Base-by-base conservation (phyloP, 345 rosid genomes). In the Melaleuca alternifolia region DNA sequence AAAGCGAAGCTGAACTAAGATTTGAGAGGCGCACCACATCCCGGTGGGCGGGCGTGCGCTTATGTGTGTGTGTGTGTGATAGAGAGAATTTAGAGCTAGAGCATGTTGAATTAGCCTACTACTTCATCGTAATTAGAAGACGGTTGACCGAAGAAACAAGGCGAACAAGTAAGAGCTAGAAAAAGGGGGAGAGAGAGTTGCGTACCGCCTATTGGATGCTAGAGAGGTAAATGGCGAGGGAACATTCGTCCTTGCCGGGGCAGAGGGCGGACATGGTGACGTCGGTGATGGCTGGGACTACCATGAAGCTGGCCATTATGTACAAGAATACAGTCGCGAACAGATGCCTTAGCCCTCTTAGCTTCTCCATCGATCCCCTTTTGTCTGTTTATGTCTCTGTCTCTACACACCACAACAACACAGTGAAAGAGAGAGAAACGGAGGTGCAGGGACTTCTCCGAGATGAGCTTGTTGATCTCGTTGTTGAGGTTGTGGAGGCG, bases 201-300 rank as follows among this genome's bases (percentile, higher is more conserved):
- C 91, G 5, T 92, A 96, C 99, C 84, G 97, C 98, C 92, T 95
- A 98, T 75, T 95, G 96, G 86, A 91, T 52, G 18, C 98, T 96
- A 79, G 98, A 87, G 91, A 95, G 95, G 88, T 93, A 96, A 79
- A 96, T 95, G 92, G 98, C 98, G 23, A 95, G 91, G 59, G 99
- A 96, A 88, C 99, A 96, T 53, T 94, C 90, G 30, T 93, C 94
- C n/a, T 71, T 46, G 83, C 91, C 92, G 30, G 94, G 96, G 91
- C 99, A 96, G 87, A 96, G 92, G 3, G 99, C 98, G 2, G 85
- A 24, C 93, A 96, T 93, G 83, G 94, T 96, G 62, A 96, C 96
- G 51, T 95, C 99, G 50, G 94, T 95, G 46, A 94, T 90, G 87
- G 94, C 94, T 59, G 99, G 99, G 84, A 57, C 1, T 46, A 93